Percentiles rank a stretch among this genome's conserved stretches.
phyloP scores from a whole-genome alignment of 2,329 filamentous ascomycete species.

The Cyclaneusma minus region DNA sequence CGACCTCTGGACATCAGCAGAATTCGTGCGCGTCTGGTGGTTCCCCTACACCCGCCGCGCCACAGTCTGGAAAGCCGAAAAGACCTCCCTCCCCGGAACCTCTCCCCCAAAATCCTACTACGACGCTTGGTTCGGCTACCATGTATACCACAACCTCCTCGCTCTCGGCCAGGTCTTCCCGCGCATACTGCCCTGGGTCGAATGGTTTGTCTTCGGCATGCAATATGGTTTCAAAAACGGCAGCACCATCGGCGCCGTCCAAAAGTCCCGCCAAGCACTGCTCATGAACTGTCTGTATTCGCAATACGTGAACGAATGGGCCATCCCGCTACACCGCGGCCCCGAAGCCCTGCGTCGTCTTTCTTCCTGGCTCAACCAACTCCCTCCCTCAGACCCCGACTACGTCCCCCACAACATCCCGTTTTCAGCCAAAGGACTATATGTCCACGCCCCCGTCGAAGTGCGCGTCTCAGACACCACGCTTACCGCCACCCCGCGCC shows the following conservation, averaged over 20 bases:
- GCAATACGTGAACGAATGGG: slow-evolving; percentile 99
- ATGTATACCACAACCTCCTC: slow-evolving; percentile 83
- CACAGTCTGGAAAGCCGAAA: slow-evolving; percentile 79
- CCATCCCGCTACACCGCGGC: slow-evolving; percentile 69
- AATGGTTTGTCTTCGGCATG: slow-evolving; percentile 96
- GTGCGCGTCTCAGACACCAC: slow-evolving; percentile 70
- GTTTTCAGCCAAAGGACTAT: slow-evolving; percentile 63
- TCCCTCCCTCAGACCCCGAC: slow-evolving; percentile 43
- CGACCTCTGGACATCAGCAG: slow-evolving; percentile 65
- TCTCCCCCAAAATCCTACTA: slow-evolving; percentile 59
- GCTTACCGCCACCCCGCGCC: slow-evolving; percentile 28
- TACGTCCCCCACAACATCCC: slow-evolving; percentile 58
- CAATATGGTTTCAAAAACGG: slow-evolving; percentile 80
- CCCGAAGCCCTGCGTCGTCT: slow-evolving; percentile 76
- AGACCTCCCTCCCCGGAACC: slow-evolving; percentile 45
- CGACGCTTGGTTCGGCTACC: slow-evolving; percentile 66
- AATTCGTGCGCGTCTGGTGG: slow-evolving; percentile 97
- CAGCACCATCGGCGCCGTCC: slow-evolving; percentile 56
- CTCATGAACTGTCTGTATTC: slow-evolving; percentile 96
- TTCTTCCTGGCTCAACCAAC: slow-evolving; percentile 65
- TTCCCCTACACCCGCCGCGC: slow-evolving; percentile 80
- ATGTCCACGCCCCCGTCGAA: slow-evolving; percentile 81
- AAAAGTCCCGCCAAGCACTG: slow-evolving; percentile 65
- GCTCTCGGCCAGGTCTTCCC: slow-evolving; percentile 67
- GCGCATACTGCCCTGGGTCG: slow-evolving; percentile 68